Base-by-base conservation (phyloP, 2,329 filamentous ascomycete genomes). In the Exophiala spinifera region DNA sequence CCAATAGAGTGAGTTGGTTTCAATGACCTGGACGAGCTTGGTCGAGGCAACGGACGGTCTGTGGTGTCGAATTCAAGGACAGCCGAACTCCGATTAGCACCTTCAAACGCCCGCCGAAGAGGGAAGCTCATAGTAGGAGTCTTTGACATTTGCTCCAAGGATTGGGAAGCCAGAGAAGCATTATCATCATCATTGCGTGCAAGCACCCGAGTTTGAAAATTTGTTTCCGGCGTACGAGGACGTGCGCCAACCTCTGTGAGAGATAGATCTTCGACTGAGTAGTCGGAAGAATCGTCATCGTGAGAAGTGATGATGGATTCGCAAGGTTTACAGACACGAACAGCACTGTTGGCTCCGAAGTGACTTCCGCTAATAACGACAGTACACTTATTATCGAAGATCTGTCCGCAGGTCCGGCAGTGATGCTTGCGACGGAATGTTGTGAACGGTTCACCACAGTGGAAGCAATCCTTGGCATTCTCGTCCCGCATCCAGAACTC, bases 401-500 rank as follows among this genome's bases (percentile, higher is more conserved):
- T 99, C 66, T 95, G 95, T n/a, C 94, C 94, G 68, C 94, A 99
- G 0, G 82, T 82, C 57, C 95, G 85, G 70, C 94, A 99, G 71
- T 99, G 94, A 69, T 99, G 94, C 68, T 99, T 99, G 61, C 94
- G 84, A 55, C 94, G 83, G 68, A 97, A 97, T 1, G 92, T 94
- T 0, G 90, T 91, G 67, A 99, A 99, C 1, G 88, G 82, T 55
- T 89, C 87, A 42, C 89, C 89, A 65, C 94, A 99, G 42, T 89
- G 83, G 68, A 96, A 99, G 67, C 94, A 99, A 65, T 96, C 92
- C 68, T 95, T 97, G 56, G 92, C 95, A 59, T 95, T 96, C 67
- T 97, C 94, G 68, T 99, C 94, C 56, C 91, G 89, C 94, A 99
- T 99, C 94, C 92, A 97, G 64, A 96, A 97, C 63, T 97, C 91